Percentiles rank a stretch among this genome's conserved stretches.
Evolutionary conservation across 148 eudicot genomes (phyloP).

Genomic region (Chenopodium quinoa): DNA sequence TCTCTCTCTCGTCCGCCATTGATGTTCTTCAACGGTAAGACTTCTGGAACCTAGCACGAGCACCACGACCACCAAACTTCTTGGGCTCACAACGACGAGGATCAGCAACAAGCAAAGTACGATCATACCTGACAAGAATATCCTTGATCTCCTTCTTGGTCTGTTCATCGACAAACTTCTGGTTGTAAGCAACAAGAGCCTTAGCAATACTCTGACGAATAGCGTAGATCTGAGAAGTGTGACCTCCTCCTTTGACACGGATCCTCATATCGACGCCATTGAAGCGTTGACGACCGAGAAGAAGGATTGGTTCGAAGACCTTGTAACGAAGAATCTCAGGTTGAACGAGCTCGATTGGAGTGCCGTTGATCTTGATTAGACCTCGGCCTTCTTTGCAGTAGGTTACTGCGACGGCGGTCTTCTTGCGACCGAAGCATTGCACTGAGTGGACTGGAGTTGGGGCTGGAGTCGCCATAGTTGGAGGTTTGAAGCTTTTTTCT

Average conservation of each 20-base stretch:
- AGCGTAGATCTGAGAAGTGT: conserved; percentile 37
- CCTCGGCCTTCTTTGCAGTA: conserved; percentile 37
- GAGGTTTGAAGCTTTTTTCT: conserved; percentile 7
- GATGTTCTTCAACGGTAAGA: conserved; percentile 30
- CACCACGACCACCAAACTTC: conserved; percentile 44
- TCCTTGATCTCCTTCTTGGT: conserved; percentile 12
- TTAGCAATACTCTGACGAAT: conserved; percentile 36
- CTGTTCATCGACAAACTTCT: conserved; percentile 41
- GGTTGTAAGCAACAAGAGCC: conserved; percentile 35
- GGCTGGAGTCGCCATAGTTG: conserved; percentile 26
- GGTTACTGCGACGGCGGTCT: conserved; percentile 38
- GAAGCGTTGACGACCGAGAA: conserved; percentile 35
- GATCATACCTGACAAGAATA: conserved; percentile 31
- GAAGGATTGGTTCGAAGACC: conserved; percentile 36
- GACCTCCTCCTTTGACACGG: conserved; percentile 35
- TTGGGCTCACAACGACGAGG: conserved; percentile 37
- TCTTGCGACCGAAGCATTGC: conserved; percentile 42
- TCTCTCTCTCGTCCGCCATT: too few species aligned
- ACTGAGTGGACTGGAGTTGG: conserved; percentile 23
- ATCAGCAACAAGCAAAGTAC: conserved; percentile 40
- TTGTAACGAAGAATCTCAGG: conserved; percentile 39
- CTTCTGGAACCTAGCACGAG: conserved; percentile 18
- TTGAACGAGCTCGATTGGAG: conserved; percentile 16
- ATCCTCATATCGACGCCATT: conserved; percentile 38
- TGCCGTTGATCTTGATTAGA: not conserved